Base-by-base conservation (phyloP, 495 filamentous ascomycete genomes). In the Talaromyces wortmannii region DNA sequence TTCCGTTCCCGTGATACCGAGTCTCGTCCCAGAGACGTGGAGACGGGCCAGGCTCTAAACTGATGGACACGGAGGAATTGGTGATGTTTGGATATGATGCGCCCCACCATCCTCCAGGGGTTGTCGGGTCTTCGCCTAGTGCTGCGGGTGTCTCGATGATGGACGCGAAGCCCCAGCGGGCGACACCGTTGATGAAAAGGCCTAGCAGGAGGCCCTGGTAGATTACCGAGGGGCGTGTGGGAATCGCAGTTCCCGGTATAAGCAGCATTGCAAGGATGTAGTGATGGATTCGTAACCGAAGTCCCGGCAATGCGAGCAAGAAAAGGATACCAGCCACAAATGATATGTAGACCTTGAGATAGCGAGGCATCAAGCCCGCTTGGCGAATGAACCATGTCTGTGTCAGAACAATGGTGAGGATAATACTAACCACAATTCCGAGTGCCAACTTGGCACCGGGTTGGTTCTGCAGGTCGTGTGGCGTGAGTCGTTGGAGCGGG, bases 261-360 rank as follows among this genome's bases (percentile, higher is more conserved):
- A 97, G 79, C 2, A 97, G 73, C 30, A 88, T 78, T 10, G 88
- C 91, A 12, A 98, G 79, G 59, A 98, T 87, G 60, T 98, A 98
- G 64, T 98, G 94, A 62, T 97, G 95, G 55, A 97, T 91, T 10
- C 94, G 81, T 48, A 98, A 80, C 48, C 81, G 86, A n/a, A 95
- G 83, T n/a, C 81, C 81, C 0, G 94, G 91, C 10, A 96, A 70
- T 0, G 83, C 77, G 0, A 91, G 74, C 44, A 89, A 77, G 54
- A 90, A 68, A 46, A 89, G 50, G 4, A 82, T 66, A 15, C 90
- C 78, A 0, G 73, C 68, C 0, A 71, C 62, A 50, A 85, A 77
- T 30, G 88, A 75, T 8, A 80, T 58, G 63, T 97, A 98, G 7
- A 97, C 73, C 47, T 80, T 81, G 12, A 95, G 73, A 61, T 88